phyloP scores from a whole-genome alignment of 176 grass and related monocot species.

The Musa troglodytarum region DNA sequence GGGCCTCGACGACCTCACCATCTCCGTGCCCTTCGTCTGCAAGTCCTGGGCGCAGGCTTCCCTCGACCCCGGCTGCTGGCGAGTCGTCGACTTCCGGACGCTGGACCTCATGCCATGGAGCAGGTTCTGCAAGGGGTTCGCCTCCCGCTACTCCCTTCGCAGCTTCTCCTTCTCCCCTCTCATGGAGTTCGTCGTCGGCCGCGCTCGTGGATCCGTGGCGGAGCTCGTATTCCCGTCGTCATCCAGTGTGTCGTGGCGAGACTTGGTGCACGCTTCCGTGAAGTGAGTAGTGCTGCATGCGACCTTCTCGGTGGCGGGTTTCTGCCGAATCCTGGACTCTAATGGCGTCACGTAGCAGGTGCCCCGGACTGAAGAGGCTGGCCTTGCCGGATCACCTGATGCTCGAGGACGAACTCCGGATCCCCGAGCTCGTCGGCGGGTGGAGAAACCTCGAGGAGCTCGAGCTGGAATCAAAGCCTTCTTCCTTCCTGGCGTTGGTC shows the following conservation, averaged over 20 bases:
- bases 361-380: neutral
- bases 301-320: neutral
- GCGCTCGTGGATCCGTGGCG: neutral
- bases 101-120: conserved; percentile 72
- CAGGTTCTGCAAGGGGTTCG: conserved; percentile 31
- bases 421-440: neutral
- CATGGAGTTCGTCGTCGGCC: neutral
- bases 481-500: neutral
- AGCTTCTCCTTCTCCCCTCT: conserved; percentile 28
- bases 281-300: neutral
- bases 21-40: conserved; percentile 58
- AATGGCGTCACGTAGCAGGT: neutral
- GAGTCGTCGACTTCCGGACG: conserved; percentile 49
- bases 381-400: conserved; percentile 6
- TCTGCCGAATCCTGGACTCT: neutral
- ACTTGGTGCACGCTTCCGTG: neutral
- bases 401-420: conserved; percentile 2
- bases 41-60: conserved; percentile 46
- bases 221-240: conserved; percentile 1
- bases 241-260: neutral
- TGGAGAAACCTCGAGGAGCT: conserved; percentile 1
- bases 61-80: conserved; percentile 52
- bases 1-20: conserved; percentile 46
- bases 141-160: conserved; percentile 10
- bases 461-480: conserved; percentile 6